Conservation (phyloP, 2,329 filamentous ascomycete species). For the Golovinomyces cichoracearum region DNA sequence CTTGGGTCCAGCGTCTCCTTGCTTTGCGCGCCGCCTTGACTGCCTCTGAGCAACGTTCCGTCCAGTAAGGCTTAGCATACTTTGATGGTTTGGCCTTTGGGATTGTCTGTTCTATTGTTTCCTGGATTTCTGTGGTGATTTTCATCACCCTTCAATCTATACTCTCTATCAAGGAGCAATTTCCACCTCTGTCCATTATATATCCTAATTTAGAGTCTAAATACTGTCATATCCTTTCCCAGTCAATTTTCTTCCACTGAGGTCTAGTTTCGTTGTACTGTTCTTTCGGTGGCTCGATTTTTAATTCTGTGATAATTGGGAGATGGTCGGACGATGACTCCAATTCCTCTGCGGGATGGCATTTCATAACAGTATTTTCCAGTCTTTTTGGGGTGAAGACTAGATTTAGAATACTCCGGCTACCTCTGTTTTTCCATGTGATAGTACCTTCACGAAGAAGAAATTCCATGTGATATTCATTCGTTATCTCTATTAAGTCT, state of each 20-base stretch:
- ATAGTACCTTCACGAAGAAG: neutral
- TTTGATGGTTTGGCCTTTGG: neutral
- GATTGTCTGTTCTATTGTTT: neutral
- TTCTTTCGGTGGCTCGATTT: neutral
- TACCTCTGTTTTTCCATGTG: neutral
- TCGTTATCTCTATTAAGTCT: neutral
- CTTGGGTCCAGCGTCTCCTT: neutral
- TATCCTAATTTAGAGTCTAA: neutral
- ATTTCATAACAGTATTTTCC: neutral
- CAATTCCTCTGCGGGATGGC: neutral
- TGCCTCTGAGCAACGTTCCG: neutral
- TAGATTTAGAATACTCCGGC: neutral
- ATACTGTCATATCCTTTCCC: neutral
- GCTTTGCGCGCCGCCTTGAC: neutral
- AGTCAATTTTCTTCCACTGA: constrained; percentile 1
- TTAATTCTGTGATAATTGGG: neutral
- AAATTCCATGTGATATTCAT: neutral
- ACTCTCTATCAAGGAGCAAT: neutral
- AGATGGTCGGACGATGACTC: neutral
- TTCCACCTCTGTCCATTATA: neutral
- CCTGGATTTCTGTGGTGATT: neutral
- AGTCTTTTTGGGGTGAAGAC: neutral
- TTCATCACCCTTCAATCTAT: neutral
- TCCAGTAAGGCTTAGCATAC: neutral
- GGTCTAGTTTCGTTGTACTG: neutral